Evolutionary conservation across 2,329 filamentous ascomycete species (phyloP).

Genomic region (Coleophoma crateriformis): DNA sequence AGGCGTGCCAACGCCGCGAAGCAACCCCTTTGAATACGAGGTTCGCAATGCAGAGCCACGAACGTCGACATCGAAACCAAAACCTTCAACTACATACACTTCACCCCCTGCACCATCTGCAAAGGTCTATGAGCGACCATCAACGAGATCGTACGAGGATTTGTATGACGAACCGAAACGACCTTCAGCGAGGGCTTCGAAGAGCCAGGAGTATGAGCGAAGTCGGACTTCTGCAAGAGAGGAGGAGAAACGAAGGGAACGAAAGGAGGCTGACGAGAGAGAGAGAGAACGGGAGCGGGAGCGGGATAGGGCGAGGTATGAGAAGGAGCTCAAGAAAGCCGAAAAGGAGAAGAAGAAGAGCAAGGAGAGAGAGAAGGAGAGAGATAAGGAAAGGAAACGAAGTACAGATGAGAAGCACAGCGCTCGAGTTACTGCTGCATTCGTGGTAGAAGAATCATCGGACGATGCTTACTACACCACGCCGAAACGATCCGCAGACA

Average conservation of each 20-base stretch:
- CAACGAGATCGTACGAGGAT: slow-evolving; percentile 40
- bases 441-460: slow-evolving; percentile 18
- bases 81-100: slow-evolving; percentile 31
- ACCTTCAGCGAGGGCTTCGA: slow-evolving; percentile 36
- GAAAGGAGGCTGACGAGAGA: slow-evolving; percentile 24
- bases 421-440: slow-evolving; percentile 9
- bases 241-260: slow-evolving; percentile 27
- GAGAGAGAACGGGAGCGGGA: slow-evolving; percentile 22
- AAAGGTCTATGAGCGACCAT: slow-evolving; percentile 23
- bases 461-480: slow-evolving; percentile 12
- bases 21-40: slow-evolving; percentile 36
- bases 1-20: slow-evolving; percentile 38
- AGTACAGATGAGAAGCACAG: slow-evolving; percentile 24
- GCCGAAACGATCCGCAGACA: slow-evolving; percentile 10
- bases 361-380: slow-evolving; percentile 19
- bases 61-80: slow-evolving; percentile 31
- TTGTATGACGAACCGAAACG: slow-evolving; percentile 36
- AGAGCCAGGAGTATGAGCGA: slow-evolving; percentile 37
- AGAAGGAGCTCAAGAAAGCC: slow-evolving; percentile 25
- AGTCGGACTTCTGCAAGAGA: slow-evolving; percentile 22
- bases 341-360: slow-evolving; percentile 24
- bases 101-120: slow-evolving; percentile 22
- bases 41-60: slow-evolving; percentile 46
- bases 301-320: slow-evolving; percentile 20
- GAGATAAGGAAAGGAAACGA: slow-evolving; percentile 34